A percentile compares a stretch with the other conserved stretches of the same genome.
Evolutionary conservation across 2,329 filamentous ascomycete genomes (phyloP).

Genomic region (Fusarium sp.): DNA sequence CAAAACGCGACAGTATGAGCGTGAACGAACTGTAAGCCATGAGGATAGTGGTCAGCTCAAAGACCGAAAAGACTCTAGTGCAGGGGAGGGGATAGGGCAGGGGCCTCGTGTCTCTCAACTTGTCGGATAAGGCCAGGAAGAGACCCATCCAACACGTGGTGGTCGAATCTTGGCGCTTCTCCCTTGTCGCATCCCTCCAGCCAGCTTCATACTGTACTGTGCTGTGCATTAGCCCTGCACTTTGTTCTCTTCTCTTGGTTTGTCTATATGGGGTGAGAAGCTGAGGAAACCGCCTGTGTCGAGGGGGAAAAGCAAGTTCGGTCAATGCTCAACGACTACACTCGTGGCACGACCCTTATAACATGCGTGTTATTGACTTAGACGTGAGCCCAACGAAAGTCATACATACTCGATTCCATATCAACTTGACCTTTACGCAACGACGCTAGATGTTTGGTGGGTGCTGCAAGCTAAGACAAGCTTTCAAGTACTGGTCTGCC

Average conservation of each 20-base stretch:
- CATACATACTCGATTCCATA: neutral
- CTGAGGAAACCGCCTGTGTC: neutral
- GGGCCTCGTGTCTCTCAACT: conserved; percentile 39
- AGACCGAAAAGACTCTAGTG: conserved; percentile 29
- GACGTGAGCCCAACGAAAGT: neutral
- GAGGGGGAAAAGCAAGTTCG: conserved; percentile 16
- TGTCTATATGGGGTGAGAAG: conserved; percentile 7
- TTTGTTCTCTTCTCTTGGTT: conserved; percentile 21
- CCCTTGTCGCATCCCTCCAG: conserved; percentile 9
- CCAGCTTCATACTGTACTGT: neutral
- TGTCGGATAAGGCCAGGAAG: conserved; percentile 38
- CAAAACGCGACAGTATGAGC: conserved; percentile 11
- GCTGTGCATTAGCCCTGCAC: conserved; percentile 21
- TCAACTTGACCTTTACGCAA: conserved; percentile 13
- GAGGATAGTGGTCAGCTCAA: conserved; percentile 26
- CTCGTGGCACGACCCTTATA: neutral
- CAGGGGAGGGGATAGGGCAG: conserved; percentile 8
- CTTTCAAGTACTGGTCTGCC: conserved; percentile 6
- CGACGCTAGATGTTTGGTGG: conserved; percentile 6
- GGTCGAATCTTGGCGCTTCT: conserved; percentile 27
- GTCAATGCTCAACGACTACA: neutral
- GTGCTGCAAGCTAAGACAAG: conserved; percentile 27
- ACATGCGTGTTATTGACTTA: neutral
- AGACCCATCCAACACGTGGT: conserved; percentile 46
- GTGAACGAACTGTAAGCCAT: conserved; percentile 7